phyloP scores from a whole-genome alignment of 2,329 filamentous ascomycete genomes.

The Bipolaris victoriae region DNA sequence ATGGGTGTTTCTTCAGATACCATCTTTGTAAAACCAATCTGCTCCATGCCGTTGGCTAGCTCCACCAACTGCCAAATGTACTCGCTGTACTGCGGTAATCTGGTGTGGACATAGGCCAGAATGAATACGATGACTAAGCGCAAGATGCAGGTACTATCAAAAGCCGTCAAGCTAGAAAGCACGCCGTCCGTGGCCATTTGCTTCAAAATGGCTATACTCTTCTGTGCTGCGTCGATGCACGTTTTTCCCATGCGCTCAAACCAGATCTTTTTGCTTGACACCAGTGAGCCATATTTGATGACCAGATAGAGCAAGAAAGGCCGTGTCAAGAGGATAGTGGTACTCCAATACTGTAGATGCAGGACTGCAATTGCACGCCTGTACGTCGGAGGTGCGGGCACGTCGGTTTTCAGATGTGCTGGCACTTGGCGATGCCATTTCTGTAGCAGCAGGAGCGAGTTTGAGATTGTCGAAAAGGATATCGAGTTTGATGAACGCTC shows the following conservation, averaged over 20 bases:
- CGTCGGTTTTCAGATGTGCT: slow-evolving; percentile 40
- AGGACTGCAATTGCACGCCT: slow-evolving; percentile 44
- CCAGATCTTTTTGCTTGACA: slow-evolving; percentile 38
- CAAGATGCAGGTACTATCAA: slow-evolving; percentile 46
- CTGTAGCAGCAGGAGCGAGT: slow-evolving; percentile 39
- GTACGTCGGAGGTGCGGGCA: slow-evolving; percentile 41
- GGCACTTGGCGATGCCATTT: slow-evolving; percentile 45
- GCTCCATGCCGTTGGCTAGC: slow-evolving; percentile 37
- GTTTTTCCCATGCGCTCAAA: slow-evolving; percentile 44
- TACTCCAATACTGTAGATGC: slow-evolving; percentile 46
- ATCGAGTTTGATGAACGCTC: slow-evolving; percentile 39
- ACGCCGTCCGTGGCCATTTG: slow-evolving; percentile 36
- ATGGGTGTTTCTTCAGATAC: slow-evolving; percentile 43
- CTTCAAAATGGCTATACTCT: slow-evolving; percentile 35
- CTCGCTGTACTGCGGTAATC: slow-evolving; percentile 32
- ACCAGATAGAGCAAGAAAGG: slow-evolving; percentile 46
- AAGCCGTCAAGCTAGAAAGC: slow-evolving; percentile 43
- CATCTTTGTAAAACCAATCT: slow-evolving; percentile 46
- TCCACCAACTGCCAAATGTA: slow-evolving; percentile 36
- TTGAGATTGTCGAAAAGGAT: slow-evolving; percentile 44
- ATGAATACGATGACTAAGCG: slow-evolving; percentile 46
- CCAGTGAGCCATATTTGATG: slow-evolving; percentile 34
- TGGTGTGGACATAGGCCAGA: slow-evolving; percentile 42
- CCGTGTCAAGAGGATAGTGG: slow-evolving; percentile 42
- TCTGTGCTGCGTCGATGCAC: slow-evolving; percentile 43